Evolutionary conservation across 176 grass and related monocot genomes (phyloP).

Genomic region (Cenchrus americanus): DNA sequence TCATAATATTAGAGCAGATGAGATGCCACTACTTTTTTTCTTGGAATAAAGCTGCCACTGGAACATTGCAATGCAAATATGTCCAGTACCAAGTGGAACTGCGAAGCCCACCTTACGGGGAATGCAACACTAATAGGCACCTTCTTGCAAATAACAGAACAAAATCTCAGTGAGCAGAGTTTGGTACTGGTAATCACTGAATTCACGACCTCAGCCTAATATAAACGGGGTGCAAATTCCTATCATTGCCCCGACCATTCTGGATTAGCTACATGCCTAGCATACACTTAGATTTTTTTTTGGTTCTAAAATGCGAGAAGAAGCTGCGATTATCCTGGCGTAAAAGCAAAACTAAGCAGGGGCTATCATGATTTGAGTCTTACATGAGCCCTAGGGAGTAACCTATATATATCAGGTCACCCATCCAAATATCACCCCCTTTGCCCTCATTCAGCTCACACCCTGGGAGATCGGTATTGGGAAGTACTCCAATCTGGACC

Average conservation of each 20-base stretch:
- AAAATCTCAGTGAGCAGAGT: neutral
- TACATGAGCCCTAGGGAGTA: neutral
- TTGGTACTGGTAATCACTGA: neutral
- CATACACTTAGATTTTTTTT: neutral
- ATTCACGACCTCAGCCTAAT: neutral
- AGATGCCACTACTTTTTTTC: neutral
- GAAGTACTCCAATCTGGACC: neutral
- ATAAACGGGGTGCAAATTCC: neutral
- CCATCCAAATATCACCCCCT: neutral
- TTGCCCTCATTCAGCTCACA: neutral
- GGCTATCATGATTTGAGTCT: neutral
- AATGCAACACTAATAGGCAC: neutral
- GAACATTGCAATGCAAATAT: neutral
- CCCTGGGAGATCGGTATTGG: neutral
- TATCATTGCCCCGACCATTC: neutral
- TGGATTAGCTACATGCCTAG: neutral
- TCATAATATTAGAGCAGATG: neutral
- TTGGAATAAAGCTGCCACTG: neutral
- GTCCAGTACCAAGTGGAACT: neutral
- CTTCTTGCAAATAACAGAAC: neutral
- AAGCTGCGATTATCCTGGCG: neutral
- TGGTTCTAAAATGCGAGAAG: neutral
- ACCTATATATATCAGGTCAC: neutral
- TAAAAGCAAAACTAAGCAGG: neutral
- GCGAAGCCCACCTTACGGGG: neutral